Base-by-base conservation (phyloP, 768 basidiomycete genomes). In the Tephrocybe sp. region DNA sequence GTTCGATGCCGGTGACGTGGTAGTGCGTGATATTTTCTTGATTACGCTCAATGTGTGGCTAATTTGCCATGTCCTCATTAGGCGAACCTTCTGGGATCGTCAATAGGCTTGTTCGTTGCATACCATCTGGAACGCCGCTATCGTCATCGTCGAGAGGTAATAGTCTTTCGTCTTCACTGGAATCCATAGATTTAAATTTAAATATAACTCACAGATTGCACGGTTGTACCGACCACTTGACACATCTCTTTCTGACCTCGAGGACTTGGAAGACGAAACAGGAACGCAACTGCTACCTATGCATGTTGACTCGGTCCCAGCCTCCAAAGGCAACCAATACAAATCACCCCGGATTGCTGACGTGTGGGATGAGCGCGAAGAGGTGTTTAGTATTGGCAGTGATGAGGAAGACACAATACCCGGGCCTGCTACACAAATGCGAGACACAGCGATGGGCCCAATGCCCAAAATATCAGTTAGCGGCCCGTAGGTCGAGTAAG, bases 291-390 rank as follows among this genome's bases (percentile, higher is more conserved):
- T 87, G 10, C 77, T 88, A 18, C 84, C 86, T 2, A 72, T 73
- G n/a, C 74, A 75, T 42, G 62, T 63, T 12, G 54, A 56, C 23
- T 51, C 57, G 8, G 25, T 53, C 7, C 42, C 59, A 16, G 57
- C 55, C 45, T 57, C 62, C 52, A 69, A 69, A 53, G 61, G 56
- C 61, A 65, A 59, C 49, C 56, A 38, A 11, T 52, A 46, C 55
- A 71, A 61, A 53, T 56, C 54, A 25, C 61, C 66, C 43, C 76
- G 75, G 16, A 68, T 87, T 37, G 72, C 74, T 13, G 75, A 87
- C 62, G 81, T 85, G 37, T 91, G 88, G 88, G 84, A 90, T 53
- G 86, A 86, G 56, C 77, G 82, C 22, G 88, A 91, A 65, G 86
- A 89, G 47, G 53, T 86, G 27, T 88, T 91, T 62, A 82, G 74